A percentile compares a stretch with the other conserved stretches of the same genome.
These are phyloP conservation scores for Periconia digitata DNA, from an alignment of 2,329 filamentous ascomycete species.

Conservation along the genomic window DNA sequence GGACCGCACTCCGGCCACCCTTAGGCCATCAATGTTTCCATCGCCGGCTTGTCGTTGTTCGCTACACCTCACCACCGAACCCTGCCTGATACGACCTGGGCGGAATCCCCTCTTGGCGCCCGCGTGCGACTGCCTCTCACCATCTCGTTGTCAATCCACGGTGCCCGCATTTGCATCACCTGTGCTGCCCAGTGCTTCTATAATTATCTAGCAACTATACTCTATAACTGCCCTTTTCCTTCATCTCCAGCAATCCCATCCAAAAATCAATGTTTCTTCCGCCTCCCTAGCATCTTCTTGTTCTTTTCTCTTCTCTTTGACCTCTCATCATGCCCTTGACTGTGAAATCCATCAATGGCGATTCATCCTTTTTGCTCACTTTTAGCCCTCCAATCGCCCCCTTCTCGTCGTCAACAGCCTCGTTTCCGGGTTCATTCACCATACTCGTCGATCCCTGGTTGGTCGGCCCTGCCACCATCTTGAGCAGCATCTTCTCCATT, in stretches of 20 bases:
- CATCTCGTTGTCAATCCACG: not conserved
- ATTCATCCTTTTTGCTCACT: constrained; percentile 66
- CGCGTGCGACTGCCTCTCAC: not conserved
- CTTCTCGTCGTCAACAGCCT: constrained; percentile 34
- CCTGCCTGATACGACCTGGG: not conserved
- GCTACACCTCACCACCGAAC: constrained; percentile 3
- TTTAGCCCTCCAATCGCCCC: constrained; percentile 59
- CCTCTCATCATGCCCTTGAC: constrained; percentile 59
- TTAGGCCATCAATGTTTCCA: constrained; percentile 11
- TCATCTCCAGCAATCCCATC: not conserved
- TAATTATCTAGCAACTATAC: not conserved
- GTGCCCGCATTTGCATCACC: not conserved
- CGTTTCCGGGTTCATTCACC: constrained; percentile 57
- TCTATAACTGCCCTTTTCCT: not conserved
- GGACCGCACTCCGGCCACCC: not conserved
- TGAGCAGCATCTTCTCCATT: constrained; percentile 63
- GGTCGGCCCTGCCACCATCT: constrained; percentile 60
- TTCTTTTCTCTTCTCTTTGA: not conserved
- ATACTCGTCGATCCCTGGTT: constrained; percentile 75
- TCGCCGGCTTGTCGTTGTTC: constrained; percentile 10
- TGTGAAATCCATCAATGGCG: constrained; percentile 65
- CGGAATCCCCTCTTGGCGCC: too few species aligned
- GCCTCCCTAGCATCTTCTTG: not conserved
- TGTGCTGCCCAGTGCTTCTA: not conserved
- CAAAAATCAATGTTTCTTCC: not conserved